Conservation (phyloP, 2,329 filamentous ascomycete species). For the Microdochium paspali region DNA sequence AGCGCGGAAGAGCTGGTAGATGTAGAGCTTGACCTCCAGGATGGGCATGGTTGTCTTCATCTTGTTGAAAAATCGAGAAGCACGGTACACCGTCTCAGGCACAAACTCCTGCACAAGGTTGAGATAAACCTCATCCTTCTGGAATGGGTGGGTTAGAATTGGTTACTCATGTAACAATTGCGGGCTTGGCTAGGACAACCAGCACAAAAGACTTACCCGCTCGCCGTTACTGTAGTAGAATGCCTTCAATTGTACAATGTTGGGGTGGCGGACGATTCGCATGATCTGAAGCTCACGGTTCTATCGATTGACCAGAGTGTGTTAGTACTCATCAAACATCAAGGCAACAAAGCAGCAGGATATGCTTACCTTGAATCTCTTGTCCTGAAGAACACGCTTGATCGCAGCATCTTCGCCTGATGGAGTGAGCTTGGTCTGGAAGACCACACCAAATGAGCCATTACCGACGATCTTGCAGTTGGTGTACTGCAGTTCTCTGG, state of each 20-base stretch:
- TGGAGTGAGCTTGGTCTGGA: slow-evolving; percentile 97
- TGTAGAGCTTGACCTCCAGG: slow-evolving; percentile 98
- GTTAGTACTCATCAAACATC: not conserved
- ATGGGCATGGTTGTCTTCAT: slow-evolving; percentile 99
- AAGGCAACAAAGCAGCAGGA: too few relatives aligned
- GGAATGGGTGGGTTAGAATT: slow-evolving; percentile 8
- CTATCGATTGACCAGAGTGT: slow-evolving; percentile 33
- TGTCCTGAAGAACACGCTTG: slow-evolving; percentile 97
- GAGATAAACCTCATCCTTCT: slow-evolving; percentile 98
- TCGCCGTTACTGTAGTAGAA: slow-evolving; percentile 99
- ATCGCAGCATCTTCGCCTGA: slow-evolving; percentile 97
- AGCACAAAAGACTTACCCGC: slow-evolving; percentile 51
- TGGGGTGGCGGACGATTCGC: slow-evolving; percentile 97
- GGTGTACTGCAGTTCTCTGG: slow-evolving; percentile 93
- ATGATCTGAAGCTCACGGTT: slow-evolving; percentile 99
- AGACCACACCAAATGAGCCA: slow-evolving; percentile 96
- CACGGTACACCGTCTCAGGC: slow-evolving; percentile 95
- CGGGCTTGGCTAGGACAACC: not conserved
- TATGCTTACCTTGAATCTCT: slow-evolving; percentile 85
- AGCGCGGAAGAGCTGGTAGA: slow-evolving; percentile 97
- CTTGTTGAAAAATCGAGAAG: slow-evolving; percentile 98
- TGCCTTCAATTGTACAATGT: slow-evolving; percentile 97
- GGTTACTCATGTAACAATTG: too few relatives aligned
- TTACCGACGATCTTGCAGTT: slow-evolving; percentile 99
- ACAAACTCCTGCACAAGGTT: slow-evolving; percentile 98